Evolutionary conservation across 352 stramenopile species (phyloP), one percentile per base, ranked within the genome.

Genomic region (Phytophthora colocasiae): DNA sequence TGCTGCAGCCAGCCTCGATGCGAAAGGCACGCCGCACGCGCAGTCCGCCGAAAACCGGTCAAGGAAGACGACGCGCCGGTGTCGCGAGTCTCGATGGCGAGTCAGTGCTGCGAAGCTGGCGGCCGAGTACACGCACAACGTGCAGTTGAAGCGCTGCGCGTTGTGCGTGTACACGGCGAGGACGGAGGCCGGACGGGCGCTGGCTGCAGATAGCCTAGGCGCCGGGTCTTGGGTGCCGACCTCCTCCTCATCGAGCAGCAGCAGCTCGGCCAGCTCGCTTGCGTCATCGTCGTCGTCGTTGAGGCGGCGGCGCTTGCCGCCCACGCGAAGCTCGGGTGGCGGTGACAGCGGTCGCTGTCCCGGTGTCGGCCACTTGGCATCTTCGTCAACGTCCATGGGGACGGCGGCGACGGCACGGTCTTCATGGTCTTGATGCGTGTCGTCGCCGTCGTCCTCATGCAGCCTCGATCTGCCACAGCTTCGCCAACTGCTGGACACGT

Each of bases 111-210:
- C 27, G 27, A 31, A 31, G 27, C 27, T 31, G 27, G 27, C 27
- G 34, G 34, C 34, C 34, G 49, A 38, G 49, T 57, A 57, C 49
- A 24, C 19, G 27, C 53, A 48, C 53, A 61, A 17, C 41, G 41
- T 61, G 22, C 53, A 61, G n/a, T 7, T 1, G 24, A 62, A 49
- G 19, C 22, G 44, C 36, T 36, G 46, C 34, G 55, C 44, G 22
- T 63, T 55, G 54, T 63, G 55, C 55, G 19, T 34, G 55, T 55
- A 63, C 43, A 31, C 27, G 27, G 27, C 27, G 27, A 31, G 27
- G 27, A 31, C 27, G 27, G 27, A 31, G 27, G 27, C 27, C 34
- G 34, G 6, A 40, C 6, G 36, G 12, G 36, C 9, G 6, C 36
- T 41, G 14, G 36, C 9, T 10, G 34, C 34, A 10, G 34, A 14